These are phyloP conservation scores for Cercophora scortea DNA, from an alignment of 495 filamentous ascomycete genomes.

Conservation along the genomic window DNA sequence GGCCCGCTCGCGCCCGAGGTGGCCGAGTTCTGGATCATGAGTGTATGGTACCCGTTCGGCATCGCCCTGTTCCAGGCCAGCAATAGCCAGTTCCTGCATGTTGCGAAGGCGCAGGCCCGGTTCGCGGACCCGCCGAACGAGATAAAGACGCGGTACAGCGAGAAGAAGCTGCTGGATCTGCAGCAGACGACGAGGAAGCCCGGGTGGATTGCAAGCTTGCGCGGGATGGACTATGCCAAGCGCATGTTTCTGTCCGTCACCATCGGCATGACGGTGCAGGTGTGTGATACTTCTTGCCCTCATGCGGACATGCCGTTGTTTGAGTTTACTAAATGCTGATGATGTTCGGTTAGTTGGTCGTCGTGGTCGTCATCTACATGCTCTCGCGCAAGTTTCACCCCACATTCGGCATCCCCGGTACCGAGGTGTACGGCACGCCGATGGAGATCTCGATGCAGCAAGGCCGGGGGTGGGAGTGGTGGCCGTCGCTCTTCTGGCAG, in stretches of 20 bases:
- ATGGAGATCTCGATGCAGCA: conserved; percentile 38
- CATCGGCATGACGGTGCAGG: conserved; percentile 46
- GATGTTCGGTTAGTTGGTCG: conserved; percentile 35
- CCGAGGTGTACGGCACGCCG: conserved; percentile 37
- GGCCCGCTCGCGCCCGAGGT: conserved; percentile 48
- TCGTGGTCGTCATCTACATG: conserved; percentile 54
- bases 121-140: conserved; percentile 22
- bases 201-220: conserved; percentile 2
- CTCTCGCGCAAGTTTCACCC: conserved; percentile 59
- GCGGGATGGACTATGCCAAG: conserved; percentile 36
- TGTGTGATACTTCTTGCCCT: conserved; percentile 14
- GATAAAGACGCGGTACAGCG: conserved; percentile 15
- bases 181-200: neutral
- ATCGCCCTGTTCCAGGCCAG: conserved; percentile 65
- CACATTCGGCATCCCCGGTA: conserved; percentile 32
- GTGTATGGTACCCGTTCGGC: conserved; percentile 59
- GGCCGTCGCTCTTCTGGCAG: conserved; percentile 57
- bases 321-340: conserved; percentile 3
- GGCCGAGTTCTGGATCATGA: conserved; percentile 66
- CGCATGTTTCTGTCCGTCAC: conserved; percentile 40
- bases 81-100: conserved; percentile 57
- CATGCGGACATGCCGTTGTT: too few species aligned
- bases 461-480: conserved; percentile 58
- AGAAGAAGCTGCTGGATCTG: conserved; percentile 9
- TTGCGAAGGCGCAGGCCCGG: conserved; percentile 47